Evolutionary conservation across 345 rosid genomes (phyloP), one percentile per base, ranked within the genome.

Genomic region (Boechera stricta): DNA sequence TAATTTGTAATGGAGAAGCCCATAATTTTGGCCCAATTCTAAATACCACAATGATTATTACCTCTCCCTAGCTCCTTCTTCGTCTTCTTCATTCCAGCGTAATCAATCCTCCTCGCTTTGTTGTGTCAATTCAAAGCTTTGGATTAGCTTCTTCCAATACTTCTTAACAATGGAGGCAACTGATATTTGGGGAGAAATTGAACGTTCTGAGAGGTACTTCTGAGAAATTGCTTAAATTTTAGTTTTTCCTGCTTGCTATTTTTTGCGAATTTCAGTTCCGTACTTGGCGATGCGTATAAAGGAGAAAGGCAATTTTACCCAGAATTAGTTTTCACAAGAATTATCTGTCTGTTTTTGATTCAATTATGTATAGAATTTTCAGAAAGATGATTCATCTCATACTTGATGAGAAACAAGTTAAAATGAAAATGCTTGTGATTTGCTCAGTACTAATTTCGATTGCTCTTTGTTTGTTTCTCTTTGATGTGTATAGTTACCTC

Each of bases 401-500:
- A 3, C 28, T 49, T 49, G 28, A 49, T 6, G 9, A 47, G 36
- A 15, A 60, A 33, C 41, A 31, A 18, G 28, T 49, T 49, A 7
- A 49, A 49, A 49, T 18, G 54, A 49, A 49, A 9, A 7, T 18
- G 54, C 26, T 49, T 18, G 33, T 26, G 26, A 26, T 39, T 2
- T 31, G 13, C 15, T 42, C 5, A 39, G 63, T 77, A 13, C 29
- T 4, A 16, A 36, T 36, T 21, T 47, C 18, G 42, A 76, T 36
- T 52, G 41, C n/a, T 59, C 18, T 3, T 59, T 64, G 28, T 26
- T 58, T 4, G 7, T 58, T 16, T 2, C 51, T 63, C 36, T 28
- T 59, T 4, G 7, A 11, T 72, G 39, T 68, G 41, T 4, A 5
- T 83, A 95, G 98, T 70, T 89, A 83, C 82, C 88, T 91, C 33